Evolutionary conservation across 148 eudicot species (phyloP).

Genomic region (Amaranthus cruentus): DNA sequence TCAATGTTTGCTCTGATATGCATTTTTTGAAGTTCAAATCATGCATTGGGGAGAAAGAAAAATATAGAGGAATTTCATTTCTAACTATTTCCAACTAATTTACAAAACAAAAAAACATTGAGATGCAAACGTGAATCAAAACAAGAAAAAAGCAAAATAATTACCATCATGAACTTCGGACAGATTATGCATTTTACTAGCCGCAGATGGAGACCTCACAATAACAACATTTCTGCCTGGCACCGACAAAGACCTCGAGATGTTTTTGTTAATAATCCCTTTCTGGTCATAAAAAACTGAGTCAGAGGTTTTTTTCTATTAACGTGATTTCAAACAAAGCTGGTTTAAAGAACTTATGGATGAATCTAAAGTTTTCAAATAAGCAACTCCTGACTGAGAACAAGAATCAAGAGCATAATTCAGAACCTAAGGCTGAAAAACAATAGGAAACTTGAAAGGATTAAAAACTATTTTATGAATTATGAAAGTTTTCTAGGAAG

Average conservation of each 20-base stretch:
- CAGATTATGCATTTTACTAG: constrained; percentile 36
- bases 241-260: constrained; percentile 71
- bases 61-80: not conserved
- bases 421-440: not conserved
- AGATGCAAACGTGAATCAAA: not conserved
- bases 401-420: constrained; percentile 1
- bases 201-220: constrained; percentile 63
- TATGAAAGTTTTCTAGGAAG: not conserved
- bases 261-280: constrained; percentile 31
- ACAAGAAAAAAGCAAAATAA: constrained; percentile 4
- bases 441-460: not conserved
- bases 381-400: not conserved
- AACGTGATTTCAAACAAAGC: not conserved
- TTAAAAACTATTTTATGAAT: not conserved
- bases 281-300: constrained; percentile 36
- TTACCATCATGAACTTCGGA: constrained; percentile 48
- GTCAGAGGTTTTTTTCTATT: not conserved
- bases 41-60: not conserved
- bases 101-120: too few relatives aligned
- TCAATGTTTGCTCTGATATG: not conserved
- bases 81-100: not conserved
- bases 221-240: constrained; percentile 65
- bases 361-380: not conserved
- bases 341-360: not conserved
- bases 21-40: not conserved